Conservation (phyloP, 305 asterid species). For the Fraxinus latifolia region DNA sequence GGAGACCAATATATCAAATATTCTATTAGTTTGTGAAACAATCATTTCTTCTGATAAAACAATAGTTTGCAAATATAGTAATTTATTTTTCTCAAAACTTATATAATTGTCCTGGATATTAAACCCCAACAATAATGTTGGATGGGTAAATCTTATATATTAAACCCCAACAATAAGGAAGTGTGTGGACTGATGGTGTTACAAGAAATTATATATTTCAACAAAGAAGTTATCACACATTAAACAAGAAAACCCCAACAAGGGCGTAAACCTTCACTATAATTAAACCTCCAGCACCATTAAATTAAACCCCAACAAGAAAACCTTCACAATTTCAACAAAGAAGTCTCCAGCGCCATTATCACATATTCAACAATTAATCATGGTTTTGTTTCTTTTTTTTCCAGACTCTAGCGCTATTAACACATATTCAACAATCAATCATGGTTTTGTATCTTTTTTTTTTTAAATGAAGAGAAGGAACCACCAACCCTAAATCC, state of each 20-base stretch:
- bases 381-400: neutral
- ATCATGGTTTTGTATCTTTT: too few species aligned
- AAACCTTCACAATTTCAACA: neutral
- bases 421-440: too few species aligned
- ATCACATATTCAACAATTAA: neutral
- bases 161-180: too few species aligned
- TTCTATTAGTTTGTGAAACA: neutral
- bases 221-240: too few species aligned
- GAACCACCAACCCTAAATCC: conserved; percentile 42
- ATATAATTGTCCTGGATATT: neutral
- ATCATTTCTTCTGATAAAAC: neutral
- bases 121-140: too few species aligned
- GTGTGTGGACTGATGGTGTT: too few species aligned
- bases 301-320: neutral
- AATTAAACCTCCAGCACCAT: neutral
- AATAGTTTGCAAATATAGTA: neutral
- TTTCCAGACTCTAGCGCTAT: too few species aligned
- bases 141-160: too few species aligned
- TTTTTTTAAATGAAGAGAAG: too few species aligned
- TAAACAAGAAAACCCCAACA: too few species aligned
- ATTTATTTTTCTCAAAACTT: neutral
- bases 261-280: too few species aligned
- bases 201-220: too few species aligned
- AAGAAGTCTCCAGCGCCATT: neutral
- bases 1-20: neutral